Evolutionary conservation across 768 basidiomycete genomes (phyloP).

Genomic region (Phallus indusiatus): DNA sequence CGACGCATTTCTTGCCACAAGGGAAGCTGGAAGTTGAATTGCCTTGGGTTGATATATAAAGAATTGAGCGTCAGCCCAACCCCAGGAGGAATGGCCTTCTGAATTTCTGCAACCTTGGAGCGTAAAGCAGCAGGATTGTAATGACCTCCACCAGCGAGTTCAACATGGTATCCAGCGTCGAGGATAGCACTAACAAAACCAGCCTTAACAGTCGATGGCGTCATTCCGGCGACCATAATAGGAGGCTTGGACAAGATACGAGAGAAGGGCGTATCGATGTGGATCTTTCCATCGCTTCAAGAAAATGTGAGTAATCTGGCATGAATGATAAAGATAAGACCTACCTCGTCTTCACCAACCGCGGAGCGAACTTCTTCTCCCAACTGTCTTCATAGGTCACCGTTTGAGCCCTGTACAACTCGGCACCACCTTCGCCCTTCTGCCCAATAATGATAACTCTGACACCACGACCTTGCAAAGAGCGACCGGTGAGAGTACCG

Average conservation of each 20-base stretch:
- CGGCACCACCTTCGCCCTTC: constrained; percentile 78
- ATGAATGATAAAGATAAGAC: constrained; percentile 14
- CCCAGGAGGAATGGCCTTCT: constrained; percentile 72
- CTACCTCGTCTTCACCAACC: constrained; percentile 82
- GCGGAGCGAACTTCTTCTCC: constrained; percentile 81
- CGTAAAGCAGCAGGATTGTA: constrained; percentile 88
- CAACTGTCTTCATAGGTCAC: constrained; percentile 83
- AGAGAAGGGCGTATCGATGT: constrained; percentile 94
- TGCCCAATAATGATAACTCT: constrained; percentile 88
- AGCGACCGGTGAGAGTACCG: constrained; percentile 81
- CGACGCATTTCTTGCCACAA: constrained; percentile 96
- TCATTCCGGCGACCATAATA: constrained; percentile 99
- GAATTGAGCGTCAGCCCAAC: constrained; percentile 91
- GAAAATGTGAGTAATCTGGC: not conserved
- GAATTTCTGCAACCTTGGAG: constrained; percentile 87
- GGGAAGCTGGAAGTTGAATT: constrained; percentile 95
- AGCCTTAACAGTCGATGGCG: constrained; percentile 90
- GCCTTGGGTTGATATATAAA: constrained; percentile 96
- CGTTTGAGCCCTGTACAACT: constrained; percentile 60
- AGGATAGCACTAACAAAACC: constrained; percentile 92
- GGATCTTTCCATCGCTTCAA: constrained; percentile 79
- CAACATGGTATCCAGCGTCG: constrained; percentile 90
- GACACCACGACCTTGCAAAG: constrained; percentile 89
- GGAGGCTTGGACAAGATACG: constrained; percentile 94
- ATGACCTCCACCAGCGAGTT: constrained; percentile 96